Base-by-base conservation (phyloP, 768 basidiomycete genomes). In the Boletus reticulatus region DNA sequence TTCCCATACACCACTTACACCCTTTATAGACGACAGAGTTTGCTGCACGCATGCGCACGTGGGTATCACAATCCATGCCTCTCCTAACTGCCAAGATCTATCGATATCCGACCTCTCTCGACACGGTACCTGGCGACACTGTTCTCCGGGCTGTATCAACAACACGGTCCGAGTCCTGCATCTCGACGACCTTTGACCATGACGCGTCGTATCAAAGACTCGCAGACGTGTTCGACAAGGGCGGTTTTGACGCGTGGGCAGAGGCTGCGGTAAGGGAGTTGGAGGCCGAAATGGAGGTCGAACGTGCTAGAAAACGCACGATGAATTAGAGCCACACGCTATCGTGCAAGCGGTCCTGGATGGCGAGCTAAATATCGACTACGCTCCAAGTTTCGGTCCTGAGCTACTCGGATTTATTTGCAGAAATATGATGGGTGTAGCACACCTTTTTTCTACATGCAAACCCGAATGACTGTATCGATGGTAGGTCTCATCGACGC, bases 211-310 rank as follows among this genome's bases (percentile, higher is more conserved):
- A 87, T 57, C 69, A 76, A 46, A 76, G 86, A 11, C 68, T 90
- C 12, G 64, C 72, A 43, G 75, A 66, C 7, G 85, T 85, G 0
- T 90, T 80, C 57, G 80, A 85, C 11, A 68, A 78, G 20, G 85
- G 81, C 6, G 87, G 88, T 0, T 70, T 88, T 31, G 61, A 74
- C 0, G 72, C 76, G 2, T 88, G 86, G 84, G 73, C 76, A 11
- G 74, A 82, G 51, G 75, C 73, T n/a, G 83, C 76, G 1, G 59
- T 75, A 50, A 72, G 72, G 27, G 88, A 88, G 65, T 56, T 84
- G 46, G 85, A 88, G 62, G 76, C 75, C 0, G 88, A 89, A 62
- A 75, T 72, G 0, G 70, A 78, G 41, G 56, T 77, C 13, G 86
- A 87, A 62, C 69, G 82, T 46, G 63, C 66, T 17, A 76, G 39